phyloP scores from a whole-genome alignment of 805 yeast genomes.

The Vanderwaltozyma verrucispora region DNA sequence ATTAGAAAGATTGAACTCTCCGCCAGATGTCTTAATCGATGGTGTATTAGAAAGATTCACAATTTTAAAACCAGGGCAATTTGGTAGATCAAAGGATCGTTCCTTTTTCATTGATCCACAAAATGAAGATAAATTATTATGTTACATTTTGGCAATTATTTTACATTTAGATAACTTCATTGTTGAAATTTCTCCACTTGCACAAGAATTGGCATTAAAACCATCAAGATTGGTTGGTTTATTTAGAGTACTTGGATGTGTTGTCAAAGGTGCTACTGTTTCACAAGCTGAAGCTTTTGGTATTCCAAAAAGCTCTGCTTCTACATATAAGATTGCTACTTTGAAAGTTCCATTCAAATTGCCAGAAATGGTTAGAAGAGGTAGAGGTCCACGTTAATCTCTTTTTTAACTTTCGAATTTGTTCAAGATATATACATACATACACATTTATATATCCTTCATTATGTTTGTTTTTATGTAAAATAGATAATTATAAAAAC shows the following conservation, averaged over 20 bases:
- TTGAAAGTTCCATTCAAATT: constrained; percentile 81
- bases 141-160: constrained; percentile 62
- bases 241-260: constrained; percentile 75
- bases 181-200: constrained; percentile 70
- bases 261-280: constrained; percentile 56
- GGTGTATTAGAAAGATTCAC: constrained; percentile 67
- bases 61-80: constrained; percentile 47
- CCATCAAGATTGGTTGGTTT: constrained; percentile 60
- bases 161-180: constrained; percentile 68
- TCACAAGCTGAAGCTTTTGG: constrained; percentile 70
- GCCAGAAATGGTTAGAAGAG: constrained; percentile 72
- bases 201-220: constrained; percentile 73
- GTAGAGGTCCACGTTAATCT: constrained; percentile 30
- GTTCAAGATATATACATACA: too few relatives aligned
- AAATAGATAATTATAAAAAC: too few relatives aligned
- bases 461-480: too few relatives aligned
- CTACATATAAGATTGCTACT: constrained; percentile 67
- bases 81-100: constrained; percentile 67
- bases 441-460: too few relatives aligned
- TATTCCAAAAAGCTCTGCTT: constrained; percentile 47
- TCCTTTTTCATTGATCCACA: constrained; percentile 79
- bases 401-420: too few relatives aligned
- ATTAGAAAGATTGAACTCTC: constrained; percentile 49
- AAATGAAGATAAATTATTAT: constrained; percentile 75
- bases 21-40: constrained; percentile 65